Base-by-base conservation (phyloP, 148 eudicot species). In the Pharnaceum exiguum region DNA sequence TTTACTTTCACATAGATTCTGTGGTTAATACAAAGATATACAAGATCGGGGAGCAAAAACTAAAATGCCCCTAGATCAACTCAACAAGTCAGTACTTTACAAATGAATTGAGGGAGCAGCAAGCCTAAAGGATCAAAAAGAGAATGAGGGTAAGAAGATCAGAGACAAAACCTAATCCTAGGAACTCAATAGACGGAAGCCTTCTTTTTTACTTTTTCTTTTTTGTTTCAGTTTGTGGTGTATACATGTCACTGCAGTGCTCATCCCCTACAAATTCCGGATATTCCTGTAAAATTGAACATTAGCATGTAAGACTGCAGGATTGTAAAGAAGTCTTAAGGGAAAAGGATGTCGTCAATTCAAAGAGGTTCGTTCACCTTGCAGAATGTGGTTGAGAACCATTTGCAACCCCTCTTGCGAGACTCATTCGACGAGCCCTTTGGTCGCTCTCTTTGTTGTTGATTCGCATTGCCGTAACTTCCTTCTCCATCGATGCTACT, bases 401-500 rank as follows among this genome's bases (percentile, higher is more conserved):
- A 74, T 71, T 75, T 45, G 76, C 63, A 11, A 73, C 71, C 39
- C 75, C 88, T 55, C 85, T 72, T 32, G 82, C 66, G 52, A 79
- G 65, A 73, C 82, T 73, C 57, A 69, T 33, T 49, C 89, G 83
- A 27, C 81, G 62, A 25, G 68, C 56, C 49, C 75, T 76, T 59
- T 67, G 95, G 43, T 87, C 87, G 37, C 42, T 86, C 31, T 82
- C 93, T 56, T 79, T 91, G 62, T 79, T 91, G 62, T 65, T 74
- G 46, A 30, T 50, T 27, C 90, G 85, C 60, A 84, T 70, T 1
- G 96, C 78, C 57, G 82, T 59, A 49, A 91, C 73, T 73, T 91
- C 96, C 69, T 91, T 91, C 44, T 87, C 97, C 97, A 84, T 84
- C 7, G 87, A 76, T 49, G 85, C 81, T 26, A 82, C 75, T 66